Evolutionary conservation across 345 rosid species (phyloP).

Genomic region (Pugionium cornutum): DNA sequence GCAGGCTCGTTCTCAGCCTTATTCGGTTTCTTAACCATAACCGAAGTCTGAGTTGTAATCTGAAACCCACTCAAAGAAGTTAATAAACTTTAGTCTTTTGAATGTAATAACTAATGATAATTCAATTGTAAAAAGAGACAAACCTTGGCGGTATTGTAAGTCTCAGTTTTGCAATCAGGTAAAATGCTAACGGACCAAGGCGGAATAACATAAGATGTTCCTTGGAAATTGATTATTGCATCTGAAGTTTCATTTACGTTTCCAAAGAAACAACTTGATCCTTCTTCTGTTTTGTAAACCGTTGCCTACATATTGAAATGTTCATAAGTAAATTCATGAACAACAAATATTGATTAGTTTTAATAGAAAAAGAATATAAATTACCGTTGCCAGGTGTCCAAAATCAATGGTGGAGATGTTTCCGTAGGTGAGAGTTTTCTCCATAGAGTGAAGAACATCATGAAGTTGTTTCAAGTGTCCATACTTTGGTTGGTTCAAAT

Average conservation of each 20-base stretch:
- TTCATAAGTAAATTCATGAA: not conserved
- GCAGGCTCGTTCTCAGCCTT: slow-evolving; percentile 32
- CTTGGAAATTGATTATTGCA: slow-evolving; percentile 47
- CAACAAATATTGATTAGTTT: not conserved
- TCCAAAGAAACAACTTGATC: slow-evolving; percentile 59
- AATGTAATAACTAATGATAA: not conserved
- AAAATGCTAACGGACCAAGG: slow-evolving; percentile 70
- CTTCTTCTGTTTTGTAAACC: slow-evolving; percentile 40
- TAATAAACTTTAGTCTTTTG: too few relatives aligned
- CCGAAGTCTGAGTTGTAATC: slow-evolving; percentile 39
- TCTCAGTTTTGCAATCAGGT: slow-evolving; percentile 53
- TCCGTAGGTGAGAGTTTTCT: slow-evolving; percentile 58
- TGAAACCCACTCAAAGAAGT: not conserved
- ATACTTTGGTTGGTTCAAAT: slow-evolving; percentile 69
- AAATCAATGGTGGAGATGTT: slow-evolving; percentile 41
- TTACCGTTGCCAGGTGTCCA: slow-evolving; percentile 46
- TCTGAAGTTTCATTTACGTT: slow-evolving; percentile 49
- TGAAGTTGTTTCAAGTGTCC: slow-evolving; percentile 82
- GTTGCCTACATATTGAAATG: slow-evolving; percentile 46
- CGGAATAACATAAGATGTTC: slow-evolving; percentile 44
- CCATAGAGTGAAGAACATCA: slow-evolving; percentile 49
- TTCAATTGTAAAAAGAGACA: not conserved
- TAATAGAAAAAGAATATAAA: not conserved
- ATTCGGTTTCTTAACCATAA: slow-evolving; percentile 37
- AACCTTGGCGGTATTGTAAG: slow-evolving; percentile 60